Evolutionary conservation across 148 eudicot genomes (phyloP), one percentile per base, ranked within the genome.

Genomic region (Rhododendron kiyosumense): DNA sequence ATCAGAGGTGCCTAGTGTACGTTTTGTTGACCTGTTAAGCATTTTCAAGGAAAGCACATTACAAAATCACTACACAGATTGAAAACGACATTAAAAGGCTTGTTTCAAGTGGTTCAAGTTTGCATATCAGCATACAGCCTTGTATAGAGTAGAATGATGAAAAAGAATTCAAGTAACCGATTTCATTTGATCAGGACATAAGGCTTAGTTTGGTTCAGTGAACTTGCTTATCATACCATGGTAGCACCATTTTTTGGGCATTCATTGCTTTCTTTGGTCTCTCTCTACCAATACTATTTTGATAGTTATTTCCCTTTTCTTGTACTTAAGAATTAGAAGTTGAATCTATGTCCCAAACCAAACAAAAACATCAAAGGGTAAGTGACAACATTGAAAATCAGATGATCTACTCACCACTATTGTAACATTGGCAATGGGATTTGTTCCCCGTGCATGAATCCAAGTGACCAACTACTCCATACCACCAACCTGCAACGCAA

Each of bases 401-500:
- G 34, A 78, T 48, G 32, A 73, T 59, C 28, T 65, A 59, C 94
- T 90, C 80, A 96, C 99, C 98, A 84, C 82, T 94, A 41, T 78
- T 86, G 84, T 90, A 91, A 85, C 99, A 96, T 8, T 79, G 91
- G 88, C 98, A 95, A 85, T 87, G 85, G 84, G 82, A 84, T 87
- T 87, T 86, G 86, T 85, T 87, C 74, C 90, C 87, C 51, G 78
- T 84, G 85, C 98, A 95, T 26, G 94, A 91, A 81, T 92, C 97
- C 81, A 92, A 84, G 92, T 96, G 99, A 75, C 95, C 95, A 83
- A 96, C 94, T 85, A 94, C 93, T 85, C 99, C 99, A 85, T 95
- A 96, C 99, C 99, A 96, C 99, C 99, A 96, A 49, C 99, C 99
- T 96, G 92, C 85, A 84, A 79, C 32, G 59, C 81, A 89, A 12